A percentile compares a stretch with the other conserved stretches of the same genome.
Conservation (phyloP, 2,329 filamentous ascomycete species). For the Cladosporium colombiae region DNA sequence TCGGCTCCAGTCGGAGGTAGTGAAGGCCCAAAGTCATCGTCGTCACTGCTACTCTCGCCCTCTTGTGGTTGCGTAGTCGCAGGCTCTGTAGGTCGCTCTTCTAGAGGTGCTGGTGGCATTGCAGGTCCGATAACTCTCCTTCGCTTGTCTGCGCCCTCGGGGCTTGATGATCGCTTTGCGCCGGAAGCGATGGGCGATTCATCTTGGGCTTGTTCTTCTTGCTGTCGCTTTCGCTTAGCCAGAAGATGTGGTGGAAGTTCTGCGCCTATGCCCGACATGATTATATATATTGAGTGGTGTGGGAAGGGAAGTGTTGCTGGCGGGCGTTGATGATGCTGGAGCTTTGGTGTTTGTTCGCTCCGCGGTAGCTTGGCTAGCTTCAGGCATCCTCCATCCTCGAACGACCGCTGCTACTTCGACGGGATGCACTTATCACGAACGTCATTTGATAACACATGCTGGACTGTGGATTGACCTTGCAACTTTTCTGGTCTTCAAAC, state of each 20-base stretch:
- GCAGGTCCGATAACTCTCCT: constrained; percentile 57
- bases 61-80: constrained; percentile 29
- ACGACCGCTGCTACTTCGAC: neutral
- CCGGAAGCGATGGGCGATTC: constrained; percentile 41
- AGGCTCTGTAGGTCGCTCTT: constrained; percentile 48
- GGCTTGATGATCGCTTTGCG: constrained; percentile 38
- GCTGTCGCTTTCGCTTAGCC: constrained; percentile 52
- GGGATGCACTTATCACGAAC: neutral
- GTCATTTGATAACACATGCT: neutral
- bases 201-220: constrained; percentile 42
- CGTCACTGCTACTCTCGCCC: constrained; percentile 37
- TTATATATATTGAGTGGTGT: constrained; percentile 22
- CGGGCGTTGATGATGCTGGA: neutral
- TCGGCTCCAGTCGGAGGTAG: constrained; percentile 36
- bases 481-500: neutral
- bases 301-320: neutral
- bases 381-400: neutral
- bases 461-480: neutral
- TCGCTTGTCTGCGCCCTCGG: constrained; percentile 52
- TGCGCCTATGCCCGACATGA: constrained; percentile 70
- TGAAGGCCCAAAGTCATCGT: constrained; percentile 50
- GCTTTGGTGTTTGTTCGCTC: constrained; percentile 2
- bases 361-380: neutral
- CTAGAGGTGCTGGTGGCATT: constrained; percentile 53
- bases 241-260: constrained; percentile 67